These are phyloP conservation scores for Trifolium repens DNA, from an alignment of 306 rosid genomes.

Conservation along the genomic window DNA sequence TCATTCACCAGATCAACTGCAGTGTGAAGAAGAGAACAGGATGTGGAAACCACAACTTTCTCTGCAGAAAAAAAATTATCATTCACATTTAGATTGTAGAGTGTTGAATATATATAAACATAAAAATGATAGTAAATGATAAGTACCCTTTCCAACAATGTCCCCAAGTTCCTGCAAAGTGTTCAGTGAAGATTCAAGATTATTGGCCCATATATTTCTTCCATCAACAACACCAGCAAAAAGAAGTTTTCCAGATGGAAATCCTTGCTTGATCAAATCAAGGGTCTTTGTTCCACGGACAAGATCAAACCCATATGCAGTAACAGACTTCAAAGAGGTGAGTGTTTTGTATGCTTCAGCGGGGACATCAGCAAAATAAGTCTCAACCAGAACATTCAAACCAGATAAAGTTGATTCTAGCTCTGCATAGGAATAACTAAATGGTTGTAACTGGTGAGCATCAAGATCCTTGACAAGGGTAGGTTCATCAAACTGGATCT, in stretches of 20 bases:
- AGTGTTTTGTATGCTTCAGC: slow-evolving; percentile 73
- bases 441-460: slow-evolving; percentile 70
- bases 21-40: slow-evolving; percentile 93
- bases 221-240: slow-evolving; percentile 96
- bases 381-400: slow-evolving; percentile 68
- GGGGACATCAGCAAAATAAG: slow-evolving; percentile 83
- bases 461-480: slow-evolving; percentile 75
- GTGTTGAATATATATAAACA: background rate
- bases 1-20: slow-evolving; percentile 88
- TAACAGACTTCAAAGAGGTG: slow-evolving; percentile 73
- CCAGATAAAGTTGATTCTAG: slow-evolving; percentile 75
- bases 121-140: background rate
- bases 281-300: slow-evolving; percentile 83
- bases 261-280: slow-evolving; percentile 72
- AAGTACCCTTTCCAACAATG: slow-evolving; percentile 73
- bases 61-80: slow-evolving; percentile 48
- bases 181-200: slow-evolving; percentile 67
- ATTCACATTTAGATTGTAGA: slow-evolving; percentile 26
- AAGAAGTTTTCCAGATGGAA: slow-evolving; percentile 72
- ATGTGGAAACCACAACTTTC: slow-evolving; percentile 77
- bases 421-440: slow-evolving; percentile 61
- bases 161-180: slow-evolving; percentile 62
- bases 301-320: slow-evolving; percentile 80
- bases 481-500: slow-evolving; percentile 92
- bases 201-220: slow-evolving; percentile 87